phyloP scores from a whole-genome alignment of 805 yeast genomes.

The Wickerhamiella azymoides region DNA sequence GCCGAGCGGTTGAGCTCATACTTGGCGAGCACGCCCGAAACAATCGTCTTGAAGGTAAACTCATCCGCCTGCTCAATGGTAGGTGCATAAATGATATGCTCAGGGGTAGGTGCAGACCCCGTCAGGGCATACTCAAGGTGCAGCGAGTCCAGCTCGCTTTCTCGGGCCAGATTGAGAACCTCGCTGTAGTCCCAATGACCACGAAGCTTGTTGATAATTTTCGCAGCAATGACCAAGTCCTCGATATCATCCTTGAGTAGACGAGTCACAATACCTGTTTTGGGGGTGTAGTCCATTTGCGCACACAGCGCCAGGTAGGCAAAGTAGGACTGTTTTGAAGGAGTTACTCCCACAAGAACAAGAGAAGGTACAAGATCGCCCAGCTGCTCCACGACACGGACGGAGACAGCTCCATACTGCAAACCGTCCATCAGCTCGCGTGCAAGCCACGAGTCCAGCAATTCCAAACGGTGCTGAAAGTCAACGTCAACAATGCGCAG shows the following conservation, averaged over 20 bases:
- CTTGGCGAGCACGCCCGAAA: neutral
- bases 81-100: neutral
- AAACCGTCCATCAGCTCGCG: neutral
- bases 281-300: neutral
- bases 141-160: neutral
- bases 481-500: neutral
- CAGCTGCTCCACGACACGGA: conserved; percentile 15
- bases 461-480: neutral
- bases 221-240: neutral
- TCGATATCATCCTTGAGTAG: neutral
- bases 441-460: neutral
- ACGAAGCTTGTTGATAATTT: too few relatives aligned
- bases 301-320: neutral
- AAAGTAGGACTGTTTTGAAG: neutral
- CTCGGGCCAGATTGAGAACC: neutral
- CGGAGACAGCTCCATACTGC: neutral
- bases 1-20: conserved; percentile 1
- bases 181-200: neutral
- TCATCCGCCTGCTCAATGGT: neutral
- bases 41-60: neutral
- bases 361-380: neutral
- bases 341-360: neutral
- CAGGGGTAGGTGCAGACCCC: neutral
- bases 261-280: neutral
- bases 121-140: neutral